These are phyloP conservation scores for Puccinia novopanici DNA, from an alignment of 1,284 basidiomycete genomes.

Conservation along the genomic window DNA sequence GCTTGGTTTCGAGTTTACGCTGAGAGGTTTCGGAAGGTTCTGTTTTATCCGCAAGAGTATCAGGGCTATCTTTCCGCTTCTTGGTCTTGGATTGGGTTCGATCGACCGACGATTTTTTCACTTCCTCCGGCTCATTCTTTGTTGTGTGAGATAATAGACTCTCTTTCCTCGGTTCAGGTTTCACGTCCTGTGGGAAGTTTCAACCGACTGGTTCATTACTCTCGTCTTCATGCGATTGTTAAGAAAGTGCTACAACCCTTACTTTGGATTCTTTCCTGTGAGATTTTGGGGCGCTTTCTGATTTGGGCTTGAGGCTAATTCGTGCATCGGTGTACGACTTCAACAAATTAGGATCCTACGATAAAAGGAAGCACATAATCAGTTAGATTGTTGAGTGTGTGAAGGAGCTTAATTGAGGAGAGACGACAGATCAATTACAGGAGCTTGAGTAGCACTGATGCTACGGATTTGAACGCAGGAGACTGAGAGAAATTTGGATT, in stretches of 20 bases:
- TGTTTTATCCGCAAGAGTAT: not conserved
- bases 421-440: slow-evolving; percentile 8
- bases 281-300: not conserved
- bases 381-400: no score
- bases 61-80: not conserved
- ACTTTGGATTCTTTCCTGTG: slow-evolving; percentile 1
- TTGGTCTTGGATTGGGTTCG: not conserved
- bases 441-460: slow-evolving; percentile 41
- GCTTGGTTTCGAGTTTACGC: not conserved
- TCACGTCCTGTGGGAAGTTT: not conserved
- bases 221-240: not conserved
- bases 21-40: not conserved
- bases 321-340: slow-evolving; percentile 15
- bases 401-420: not conserved
- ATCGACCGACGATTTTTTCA: not conserved
- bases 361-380: not conserved
- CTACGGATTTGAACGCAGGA: slow-evolving; percentile 35
- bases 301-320: slow-evolving; percentile 12
- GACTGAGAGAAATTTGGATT: slow-evolving; percentile 30
- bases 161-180: not conserved
- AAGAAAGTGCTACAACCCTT: no score
- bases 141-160: not conserved
- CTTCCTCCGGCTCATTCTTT: not conserved
- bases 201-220: not conserved
- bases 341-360: slow-evolving; percentile 39